These are phyloP conservation scores for Glarea lozoyensis DNA, from an alignment of 495 filamentous ascomycete genomes.

Conservation along the genomic window DNA sequence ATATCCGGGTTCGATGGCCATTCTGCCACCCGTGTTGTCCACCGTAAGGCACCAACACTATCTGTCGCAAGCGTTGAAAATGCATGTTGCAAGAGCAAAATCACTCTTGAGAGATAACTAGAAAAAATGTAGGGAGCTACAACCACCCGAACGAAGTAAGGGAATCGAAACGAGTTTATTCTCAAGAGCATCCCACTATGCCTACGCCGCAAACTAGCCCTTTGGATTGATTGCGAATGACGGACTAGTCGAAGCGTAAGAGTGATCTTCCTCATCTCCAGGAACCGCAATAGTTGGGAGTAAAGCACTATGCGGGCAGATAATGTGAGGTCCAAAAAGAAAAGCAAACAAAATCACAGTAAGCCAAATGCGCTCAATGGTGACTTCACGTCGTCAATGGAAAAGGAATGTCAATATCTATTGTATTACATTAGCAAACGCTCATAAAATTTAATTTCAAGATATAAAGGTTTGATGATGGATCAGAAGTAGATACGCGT, in stretches of 20 bases:
- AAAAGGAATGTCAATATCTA: no score
- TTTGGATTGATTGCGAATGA: conserved; percentile 73
- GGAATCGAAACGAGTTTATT: conserved; percentile 64
- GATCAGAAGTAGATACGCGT: conserved; percentile 57
- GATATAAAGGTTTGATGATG: no score
- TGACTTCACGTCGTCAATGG: no score
- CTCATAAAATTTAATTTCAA: no score
- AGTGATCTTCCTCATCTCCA: conserved; percentile 96
- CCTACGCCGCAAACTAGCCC: conserved; percentile 67
- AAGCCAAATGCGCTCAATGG: no score
- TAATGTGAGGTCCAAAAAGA: conserved; percentile 65
- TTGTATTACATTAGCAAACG: no score
- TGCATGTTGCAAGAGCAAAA: no score
- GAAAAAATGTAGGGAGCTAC: conserved; percentile 76
- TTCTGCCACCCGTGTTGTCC: no score
- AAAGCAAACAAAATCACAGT: conserved; percentile 19
- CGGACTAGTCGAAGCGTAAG: conserved; percentile 59
- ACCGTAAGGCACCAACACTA: no score
- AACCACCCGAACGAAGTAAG: conserved; percentile 63
- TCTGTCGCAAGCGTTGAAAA: no score
- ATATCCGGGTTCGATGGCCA: no score
- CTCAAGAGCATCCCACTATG: conserved; percentile 83
- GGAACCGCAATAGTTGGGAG: conserved; percentile 86
- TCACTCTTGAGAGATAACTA: no score
- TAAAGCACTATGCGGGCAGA: conserved; percentile 85